Conservation (phyloP, 2,329 filamentous ascomycete genomes). For the Fusarium napiforme region DNA sequence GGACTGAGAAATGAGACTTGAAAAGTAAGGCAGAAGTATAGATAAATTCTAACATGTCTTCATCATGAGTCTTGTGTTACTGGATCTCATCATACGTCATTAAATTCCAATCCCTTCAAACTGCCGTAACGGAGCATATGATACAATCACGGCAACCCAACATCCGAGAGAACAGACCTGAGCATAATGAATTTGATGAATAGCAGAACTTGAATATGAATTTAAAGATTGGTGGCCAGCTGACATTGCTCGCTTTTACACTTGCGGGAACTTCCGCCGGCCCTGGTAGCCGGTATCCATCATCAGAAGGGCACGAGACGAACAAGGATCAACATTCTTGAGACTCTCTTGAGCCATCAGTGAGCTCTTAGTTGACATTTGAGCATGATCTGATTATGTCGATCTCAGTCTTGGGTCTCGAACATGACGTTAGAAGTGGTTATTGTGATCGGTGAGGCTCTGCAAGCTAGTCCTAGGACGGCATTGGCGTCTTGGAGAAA, state of each 20-base stretch:
- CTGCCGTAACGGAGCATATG: background rate
- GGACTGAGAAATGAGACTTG: background rate
- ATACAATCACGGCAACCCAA: background rate
- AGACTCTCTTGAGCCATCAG: background rate
- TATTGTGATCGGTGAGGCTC: background rate
- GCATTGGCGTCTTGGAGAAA: background rate
- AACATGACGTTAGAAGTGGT: background rate
- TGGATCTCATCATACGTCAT: background rate
- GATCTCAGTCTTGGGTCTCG: background rate
- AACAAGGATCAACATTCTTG: background rate
- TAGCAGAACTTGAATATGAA: accelerated
- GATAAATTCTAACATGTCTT: background rate
- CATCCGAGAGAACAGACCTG: background rate
- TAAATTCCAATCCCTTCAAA: background rate
- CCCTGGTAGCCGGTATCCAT: background rate
- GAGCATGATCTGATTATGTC: background rate
- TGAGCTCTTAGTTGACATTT: accelerated
- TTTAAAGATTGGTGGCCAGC: accelerated
- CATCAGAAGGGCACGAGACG: background rate
- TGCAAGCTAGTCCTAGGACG: background rate
- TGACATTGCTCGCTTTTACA: no score
- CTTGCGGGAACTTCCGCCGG: background rate
- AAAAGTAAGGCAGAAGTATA: background rate
- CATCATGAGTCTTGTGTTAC: background rate
- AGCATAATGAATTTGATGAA: background rate